Base-by-base conservation (phyloP, 257 asterid species). In the Penstemon barbatus region DNA sequence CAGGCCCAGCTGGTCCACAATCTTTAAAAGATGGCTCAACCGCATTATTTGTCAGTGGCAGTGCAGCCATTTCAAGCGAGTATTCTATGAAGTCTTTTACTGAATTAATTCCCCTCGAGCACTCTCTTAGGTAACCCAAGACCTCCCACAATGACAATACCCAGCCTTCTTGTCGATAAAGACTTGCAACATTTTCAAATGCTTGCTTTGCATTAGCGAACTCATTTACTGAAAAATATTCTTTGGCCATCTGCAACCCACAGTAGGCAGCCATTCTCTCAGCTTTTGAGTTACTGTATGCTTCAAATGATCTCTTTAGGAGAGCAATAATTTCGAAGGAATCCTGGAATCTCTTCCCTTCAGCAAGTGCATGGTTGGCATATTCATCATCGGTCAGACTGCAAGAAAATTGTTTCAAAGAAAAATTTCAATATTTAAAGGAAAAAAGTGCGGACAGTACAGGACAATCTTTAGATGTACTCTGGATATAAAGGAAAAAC, bases 61-160 rank as follows among this genome's bases (percentile, higher is more conserved):
- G 76, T 33, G 97, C 93, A 75, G 99, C 95, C 97, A 90, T 87
- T 81, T 91, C 99, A 82, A 94, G 97, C 57, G 99, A 94, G 75
- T 91, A 87, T 78, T 94, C 97, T 18, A 87, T 68, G 70, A 91
- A 94, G 81, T 94, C 97, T 83, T 94, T 94, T 56, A 82, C 86
- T 0, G 86, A 85, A 63, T 83, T 84, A 74, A 73, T 78, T 71
- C 83, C 87, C 80, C 79, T 82, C 13, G 97, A 89, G 80, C 99
- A 94, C 81, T 94, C 97, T 69, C 95, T 86, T 78, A 94, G 87
- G 72, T 89, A 89, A 63, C 97, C 96, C 73, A 94, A 82, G 71
- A 82, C 90, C 72, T 89, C 95, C 97, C 99, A 91, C 76, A 94
- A 66, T 78, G 89, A 81, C 69, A 87, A 75, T 40, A 86, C 71